Evolutionary conservation across 73 alveolate species (phyloP).

Genomic region (Uronychia binucleata): DNA sequence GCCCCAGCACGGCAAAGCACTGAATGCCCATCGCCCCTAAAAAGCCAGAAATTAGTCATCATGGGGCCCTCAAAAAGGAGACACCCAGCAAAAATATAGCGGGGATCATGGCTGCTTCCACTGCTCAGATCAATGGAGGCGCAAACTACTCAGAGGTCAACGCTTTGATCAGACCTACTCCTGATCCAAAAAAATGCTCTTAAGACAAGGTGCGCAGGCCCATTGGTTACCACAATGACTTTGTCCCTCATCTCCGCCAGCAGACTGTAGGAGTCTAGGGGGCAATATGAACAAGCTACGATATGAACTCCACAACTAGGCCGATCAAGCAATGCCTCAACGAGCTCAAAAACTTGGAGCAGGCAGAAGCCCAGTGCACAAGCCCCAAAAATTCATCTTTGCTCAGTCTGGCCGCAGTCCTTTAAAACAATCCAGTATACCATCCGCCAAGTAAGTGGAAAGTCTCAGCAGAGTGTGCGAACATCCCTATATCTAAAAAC

Average conservation of each 20-base stretch:
- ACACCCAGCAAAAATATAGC: not conserved
- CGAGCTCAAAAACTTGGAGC: not conserved
- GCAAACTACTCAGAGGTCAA: not conserved
- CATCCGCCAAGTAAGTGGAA: not conserved
- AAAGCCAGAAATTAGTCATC: not conserved
- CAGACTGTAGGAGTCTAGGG: not conserved
- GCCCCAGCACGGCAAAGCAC: not conserved
- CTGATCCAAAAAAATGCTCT: not conserved
- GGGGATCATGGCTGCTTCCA: not conserved
- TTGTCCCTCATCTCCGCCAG: not conserved
- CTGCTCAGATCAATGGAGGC: not conserved
- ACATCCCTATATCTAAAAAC: not conserved
- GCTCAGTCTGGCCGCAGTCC: not conserved
- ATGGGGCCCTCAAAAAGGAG: not conserved
- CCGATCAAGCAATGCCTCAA: not conserved
- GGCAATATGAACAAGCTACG: too few species aligned
- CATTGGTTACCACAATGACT: not conserved
- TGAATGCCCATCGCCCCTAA: not conserved
- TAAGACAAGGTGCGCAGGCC: not conserved
- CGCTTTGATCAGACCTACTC: not conserved
- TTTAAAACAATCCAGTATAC: not conserved
- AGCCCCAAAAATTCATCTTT: not conserved
- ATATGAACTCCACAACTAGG: not conserved
- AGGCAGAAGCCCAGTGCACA: not conserved
- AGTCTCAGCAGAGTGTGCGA: too few species aligned